Evolutionary conservation across 257 asterid species (phyloP).

Genomic region (Haberlea rhodopensis): DNA sequence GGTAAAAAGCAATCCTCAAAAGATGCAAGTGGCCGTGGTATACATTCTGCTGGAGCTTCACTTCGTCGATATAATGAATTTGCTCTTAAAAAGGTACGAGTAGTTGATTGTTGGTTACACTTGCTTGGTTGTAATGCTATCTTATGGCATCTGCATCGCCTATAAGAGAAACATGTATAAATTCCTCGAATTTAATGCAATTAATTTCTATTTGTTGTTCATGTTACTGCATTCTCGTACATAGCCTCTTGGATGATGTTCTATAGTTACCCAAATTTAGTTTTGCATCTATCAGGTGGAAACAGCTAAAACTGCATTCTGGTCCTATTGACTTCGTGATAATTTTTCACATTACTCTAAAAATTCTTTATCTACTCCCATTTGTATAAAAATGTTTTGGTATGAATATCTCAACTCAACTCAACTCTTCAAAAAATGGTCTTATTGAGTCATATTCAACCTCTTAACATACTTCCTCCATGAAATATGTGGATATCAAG

Average conservation of each 20-base stretch:
- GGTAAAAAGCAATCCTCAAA: conserved; percentile 92
- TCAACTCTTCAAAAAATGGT: background rate
- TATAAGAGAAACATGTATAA: background rate
- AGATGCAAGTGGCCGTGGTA: conserved; percentile 77
- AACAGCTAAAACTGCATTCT: background rate
- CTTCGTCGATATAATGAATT: conserved; percentile 94
- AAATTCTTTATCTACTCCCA: background rate
- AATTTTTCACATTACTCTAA: background rate
- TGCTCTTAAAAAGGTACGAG: conserved; percentile 74
- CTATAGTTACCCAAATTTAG: background rate
- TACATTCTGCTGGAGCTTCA: conserved; percentile 98
- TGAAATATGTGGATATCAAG: background rate
- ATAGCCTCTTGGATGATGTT: conserved; percentile 9
- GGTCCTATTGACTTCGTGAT: conserved; percentile 4
- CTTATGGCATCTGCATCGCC: conserved; percentile 5
- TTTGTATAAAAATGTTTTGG: conserved; percentile 11
- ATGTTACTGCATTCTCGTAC: background rate
- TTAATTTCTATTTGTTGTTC: background rate
- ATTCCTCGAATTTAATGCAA: background rate
- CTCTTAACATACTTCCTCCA: background rate
- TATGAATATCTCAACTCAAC: background rate
- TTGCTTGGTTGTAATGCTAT: too few species aligned
- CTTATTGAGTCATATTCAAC: background rate
- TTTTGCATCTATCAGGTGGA: background rate
- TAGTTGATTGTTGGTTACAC: conserved; percentile 7